Evolutionary conservation across 768 basidiomycete genomes (phyloP).

Genomic region (Russula griseocarnosa): DNA sequence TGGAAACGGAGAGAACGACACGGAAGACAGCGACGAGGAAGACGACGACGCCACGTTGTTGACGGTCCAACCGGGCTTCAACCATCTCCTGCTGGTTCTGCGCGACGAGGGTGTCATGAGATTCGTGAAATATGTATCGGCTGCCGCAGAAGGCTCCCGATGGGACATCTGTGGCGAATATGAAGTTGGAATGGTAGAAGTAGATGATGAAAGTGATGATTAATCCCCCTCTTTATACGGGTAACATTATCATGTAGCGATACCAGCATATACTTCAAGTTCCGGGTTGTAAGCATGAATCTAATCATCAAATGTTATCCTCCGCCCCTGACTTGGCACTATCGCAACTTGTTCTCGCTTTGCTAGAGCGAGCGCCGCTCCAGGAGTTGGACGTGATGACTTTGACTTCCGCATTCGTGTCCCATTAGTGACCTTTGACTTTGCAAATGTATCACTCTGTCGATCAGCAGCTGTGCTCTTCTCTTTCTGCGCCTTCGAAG

Average conservation of each 20-base stretch:
- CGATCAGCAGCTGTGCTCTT: neutral
- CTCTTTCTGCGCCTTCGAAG: neutral
- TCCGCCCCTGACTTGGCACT: slow-evolving; percentile 63
- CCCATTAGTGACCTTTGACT: neutral
- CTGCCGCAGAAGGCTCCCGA: slow-evolving; percentile 81
- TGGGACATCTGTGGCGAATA: slow-evolving; percentile 95
- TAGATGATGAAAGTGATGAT: slow-evolving; percentile 25
- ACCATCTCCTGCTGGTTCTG: slow-evolving; percentile 81
- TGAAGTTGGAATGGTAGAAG: slow-evolving; percentile 76
- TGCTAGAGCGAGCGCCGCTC: slow-evolving; percentile 74
- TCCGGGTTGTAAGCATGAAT: slow-evolving; percentile 17
- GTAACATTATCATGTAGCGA: slow-evolving; percentile 8
- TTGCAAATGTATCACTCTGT: neutral
- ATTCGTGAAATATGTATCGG: slow-evolving; percentile 94
- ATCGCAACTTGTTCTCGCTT: slow-evolving; percentile 75
- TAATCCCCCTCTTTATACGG: neutral
- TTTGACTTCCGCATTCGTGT: slow-evolving; percentile 2
- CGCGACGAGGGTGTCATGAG: slow-evolving; percentile 91
- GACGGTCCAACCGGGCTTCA: slow-evolving; percentile 86
- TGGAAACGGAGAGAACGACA: slow-evolving; percentile 6
- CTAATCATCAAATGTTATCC: slow-evolving; percentile 55
- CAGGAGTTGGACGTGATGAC: slow-evolving; percentile 55
- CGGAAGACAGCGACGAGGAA: slow-evolving; percentile 24
- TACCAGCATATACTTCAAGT: slow-evolving; percentile 6
- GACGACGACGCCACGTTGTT: slow-evolving; percentile 76